phyloP scores from a whole-genome alignment of 129 eudicot genomes.

The Artemisia argyi region DNA sequence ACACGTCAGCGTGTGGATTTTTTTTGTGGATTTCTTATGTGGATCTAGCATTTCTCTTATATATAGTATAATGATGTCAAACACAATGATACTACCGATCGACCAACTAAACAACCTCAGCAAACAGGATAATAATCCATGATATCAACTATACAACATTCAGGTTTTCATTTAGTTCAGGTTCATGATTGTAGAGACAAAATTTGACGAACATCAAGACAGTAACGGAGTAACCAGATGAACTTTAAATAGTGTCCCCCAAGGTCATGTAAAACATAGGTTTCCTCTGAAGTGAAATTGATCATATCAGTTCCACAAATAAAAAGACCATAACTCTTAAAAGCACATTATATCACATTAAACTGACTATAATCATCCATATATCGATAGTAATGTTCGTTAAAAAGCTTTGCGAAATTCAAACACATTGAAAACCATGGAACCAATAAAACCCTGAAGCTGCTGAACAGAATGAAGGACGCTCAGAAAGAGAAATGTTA shows the following conservation, averaged over 20 bases:
- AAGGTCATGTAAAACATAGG: not conserved
- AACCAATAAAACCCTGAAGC: conserved; percentile 15
- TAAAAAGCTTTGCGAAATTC: conserved; percentile 7
- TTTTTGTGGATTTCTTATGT: no score
- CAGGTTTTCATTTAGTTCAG: not conserved
- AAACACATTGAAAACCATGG: not conserved
- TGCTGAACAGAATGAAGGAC: conserved; percentile 9
- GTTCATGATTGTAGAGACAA: not conserved
- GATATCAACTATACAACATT: not conserved
- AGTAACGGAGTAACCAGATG: no score
- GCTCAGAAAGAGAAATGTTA: conserved; percentile 5
- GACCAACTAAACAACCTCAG: no score
- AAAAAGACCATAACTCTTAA: not conserved
- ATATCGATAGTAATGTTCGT: not conserved
- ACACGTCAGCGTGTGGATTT: no score
- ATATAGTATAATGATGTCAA: no score
- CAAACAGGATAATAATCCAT: not conserved
- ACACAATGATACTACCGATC: no score
- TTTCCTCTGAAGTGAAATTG: not conserved
- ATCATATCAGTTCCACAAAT: not conserved
- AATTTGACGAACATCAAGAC: not conserved
- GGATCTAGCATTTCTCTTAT: no score
- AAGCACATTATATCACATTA: not conserved
- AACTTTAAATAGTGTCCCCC: not conserved
- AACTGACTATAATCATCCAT: conserved; percentile 12